Conservation (phyloP, 2,329 filamentous ascomycete genomes). For the Pyrenophora seminiperda region DNA sequence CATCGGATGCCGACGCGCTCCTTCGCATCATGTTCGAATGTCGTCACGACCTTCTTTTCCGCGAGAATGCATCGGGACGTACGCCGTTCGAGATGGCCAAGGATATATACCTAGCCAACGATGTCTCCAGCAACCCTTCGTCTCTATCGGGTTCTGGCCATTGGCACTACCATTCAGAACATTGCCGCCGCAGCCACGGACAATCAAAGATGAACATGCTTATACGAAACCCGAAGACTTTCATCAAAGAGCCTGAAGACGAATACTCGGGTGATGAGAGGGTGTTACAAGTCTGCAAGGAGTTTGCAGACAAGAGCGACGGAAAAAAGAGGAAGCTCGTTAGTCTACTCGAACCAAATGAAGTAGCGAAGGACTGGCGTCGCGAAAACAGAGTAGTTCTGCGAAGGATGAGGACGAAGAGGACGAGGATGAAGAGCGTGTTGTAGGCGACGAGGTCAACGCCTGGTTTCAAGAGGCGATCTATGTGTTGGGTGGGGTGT, state of each 20-base stretch:
- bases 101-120: constrained; percentile 56
- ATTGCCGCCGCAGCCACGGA: background rate
- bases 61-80: constrained; percentile 76
- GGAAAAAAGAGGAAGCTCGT: constrained; percentile 59
- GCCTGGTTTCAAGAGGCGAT: background rate
- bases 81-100: constrained; percentile 73
- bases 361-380: constrained; percentile 63
- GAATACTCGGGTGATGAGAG: constrained; percentile 11
- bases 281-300: constrained; percentile 49
- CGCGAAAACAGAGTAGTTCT: constrained; percentile 59
- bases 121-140: constrained; percentile 32
- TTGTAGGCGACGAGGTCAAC: constrained; percentile 1
- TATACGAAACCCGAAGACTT: constrained; percentile 18
- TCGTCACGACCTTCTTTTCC: constrained; percentile 64
- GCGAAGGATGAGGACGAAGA: constrained; percentile 45
- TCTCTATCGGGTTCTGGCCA: background rate
- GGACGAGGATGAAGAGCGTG: too few species aligned
- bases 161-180: background rate
- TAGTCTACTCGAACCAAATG: constrained; percentile 64
- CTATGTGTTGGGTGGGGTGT: too few species aligned
- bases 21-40: constrained; percentile 58
- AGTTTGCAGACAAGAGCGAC: constrained; percentile 29
- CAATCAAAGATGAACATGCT: too few species aligned
- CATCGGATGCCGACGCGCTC: constrained; percentile 46
- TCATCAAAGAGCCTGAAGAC: constrained; percentile 21